These are phyloP conservation scores for Dacryopinax primogenitus DNA, from an alignment of 768 basidiomycete species.

Conservation along the genomic window DNA sequence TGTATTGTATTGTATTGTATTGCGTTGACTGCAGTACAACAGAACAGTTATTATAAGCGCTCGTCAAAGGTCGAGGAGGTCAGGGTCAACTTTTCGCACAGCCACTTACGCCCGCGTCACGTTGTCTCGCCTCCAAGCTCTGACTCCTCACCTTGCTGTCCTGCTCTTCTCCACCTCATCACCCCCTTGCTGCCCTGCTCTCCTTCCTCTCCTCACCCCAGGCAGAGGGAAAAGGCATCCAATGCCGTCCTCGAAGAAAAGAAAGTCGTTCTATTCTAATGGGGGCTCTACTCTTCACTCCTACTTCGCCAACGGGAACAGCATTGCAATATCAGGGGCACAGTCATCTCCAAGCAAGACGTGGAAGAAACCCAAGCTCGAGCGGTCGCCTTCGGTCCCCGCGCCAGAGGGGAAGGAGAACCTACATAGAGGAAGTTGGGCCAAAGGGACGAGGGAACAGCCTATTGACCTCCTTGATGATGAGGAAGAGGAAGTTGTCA, in stretches of 20 bases:
- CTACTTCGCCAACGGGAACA: not conserved
- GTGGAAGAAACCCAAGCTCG: not conserved
- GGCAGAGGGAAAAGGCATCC: not conserved
- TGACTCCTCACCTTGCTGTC: not conserved
- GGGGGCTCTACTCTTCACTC: not conserved
- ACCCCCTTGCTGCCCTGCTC: not conserved
- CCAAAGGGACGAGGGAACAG: not conserved
- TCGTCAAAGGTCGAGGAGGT: not conserved
- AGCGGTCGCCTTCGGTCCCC: not conserved
- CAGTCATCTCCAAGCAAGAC: not conserved
- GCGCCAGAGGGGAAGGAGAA: not conserved
- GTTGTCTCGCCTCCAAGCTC: not conserved
- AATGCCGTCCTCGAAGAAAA: not conserved
- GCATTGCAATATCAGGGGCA: not conserved
- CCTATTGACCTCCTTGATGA: not conserved
- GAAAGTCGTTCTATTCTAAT: not conserved
- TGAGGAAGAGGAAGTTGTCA: not conserved
- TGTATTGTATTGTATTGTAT: not conserved
- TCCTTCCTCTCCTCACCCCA: not conserved
- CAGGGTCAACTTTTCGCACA: slow-evolving; percentile 9
- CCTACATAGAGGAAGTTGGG: not conserved
- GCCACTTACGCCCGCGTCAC: not conserved
- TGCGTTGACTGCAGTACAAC: not conserved
- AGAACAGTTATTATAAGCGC: not conserved
- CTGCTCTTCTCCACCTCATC: not conserved